phyloP scores from a whole-genome alignment of 441 rosid species.

The Jatropha podagrica region DNA sequence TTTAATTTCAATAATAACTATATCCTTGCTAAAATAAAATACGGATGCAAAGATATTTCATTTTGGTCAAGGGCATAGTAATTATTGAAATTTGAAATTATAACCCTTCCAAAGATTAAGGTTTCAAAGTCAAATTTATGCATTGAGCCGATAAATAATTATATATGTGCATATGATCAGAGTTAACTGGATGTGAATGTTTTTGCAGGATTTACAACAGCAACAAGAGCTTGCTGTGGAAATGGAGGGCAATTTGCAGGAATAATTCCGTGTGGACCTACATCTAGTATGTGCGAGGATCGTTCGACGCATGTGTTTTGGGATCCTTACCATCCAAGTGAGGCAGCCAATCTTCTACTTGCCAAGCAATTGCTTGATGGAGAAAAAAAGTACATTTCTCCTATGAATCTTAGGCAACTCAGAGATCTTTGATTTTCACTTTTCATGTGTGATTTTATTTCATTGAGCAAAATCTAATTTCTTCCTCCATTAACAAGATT shows the following conservation, averaged over 20 bases:
- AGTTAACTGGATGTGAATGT: not conserved
- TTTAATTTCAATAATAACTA: too few relatives aligned
- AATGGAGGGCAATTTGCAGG: conserved; percentile 92
- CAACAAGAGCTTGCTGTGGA: conserved; percentile 85
- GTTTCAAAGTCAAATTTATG: too few relatives aligned
- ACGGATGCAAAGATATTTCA: too few relatives aligned
- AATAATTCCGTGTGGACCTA: conserved; percentile 91
- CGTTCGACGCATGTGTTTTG: conserved; percentile 81
- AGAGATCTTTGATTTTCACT: conserved; percentile 39
- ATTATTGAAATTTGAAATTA: too few relatives aligned
- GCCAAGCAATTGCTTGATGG: conserved; percentile 76
- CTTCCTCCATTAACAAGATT: too few relatives aligned
- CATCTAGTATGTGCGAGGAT: conserved; percentile 63
- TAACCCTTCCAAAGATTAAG: too few relatives aligned
- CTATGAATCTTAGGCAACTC: conserved; percentile 73
- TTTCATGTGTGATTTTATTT: not conserved
- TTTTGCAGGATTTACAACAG: conserved; percentile 58
- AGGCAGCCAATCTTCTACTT: conserved; percentile 75
- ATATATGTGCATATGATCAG: too few relatives aligned
- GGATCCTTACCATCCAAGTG: conserved; percentile 98
- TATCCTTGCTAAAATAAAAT: too few relatives aligned
- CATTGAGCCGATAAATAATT: too few relatives aligned
- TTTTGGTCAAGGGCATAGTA: too few relatives aligned
- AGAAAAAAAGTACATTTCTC: conserved; percentile 50
- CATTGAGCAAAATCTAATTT: not conserved